phyloP scores from a whole-genome alignment of 441 rosid genomes.

The Aquilaria agallochum region DNA sequence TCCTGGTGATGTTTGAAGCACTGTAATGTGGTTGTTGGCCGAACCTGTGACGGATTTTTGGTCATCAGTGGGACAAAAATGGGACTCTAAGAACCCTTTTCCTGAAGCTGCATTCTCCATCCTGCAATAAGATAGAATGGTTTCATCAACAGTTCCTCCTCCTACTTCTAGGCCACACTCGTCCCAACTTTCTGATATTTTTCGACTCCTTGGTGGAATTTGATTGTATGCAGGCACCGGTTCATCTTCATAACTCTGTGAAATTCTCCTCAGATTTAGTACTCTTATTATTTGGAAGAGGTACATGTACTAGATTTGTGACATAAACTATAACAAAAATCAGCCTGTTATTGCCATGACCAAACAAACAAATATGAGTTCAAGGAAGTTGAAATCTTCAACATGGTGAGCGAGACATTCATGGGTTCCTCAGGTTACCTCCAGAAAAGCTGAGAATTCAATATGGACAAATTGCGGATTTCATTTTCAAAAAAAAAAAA shows the following conservation, averaged over 20 bases:
- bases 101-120: slow-evolving; percentile 49
- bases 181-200: slow-evolving; percentile 67
- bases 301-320: too few relatives aligned
- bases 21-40: slow-evolving; percentile 30
- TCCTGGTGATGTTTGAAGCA: slow-evolving; percentile 39
- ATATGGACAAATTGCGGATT: too few relatives aligned
- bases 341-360: too few relatives aligned
- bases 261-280: slow-evolving; percentile 9
- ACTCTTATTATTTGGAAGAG: too few relatives aligned
- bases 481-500: too few relatives aligned
- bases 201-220: slow-evolving; percentile 33
- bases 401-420: too few relatives aligned
- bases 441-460: too few relatives aligned
- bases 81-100: slow-evolving; percentile 46
- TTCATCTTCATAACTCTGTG: slow-evolving; percentile 86
- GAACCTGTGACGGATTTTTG: slow-evolving; percentile 46
- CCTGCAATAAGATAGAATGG: slow-evolving; percentile 46
- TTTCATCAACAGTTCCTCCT: slow-evolving; percentile 26
- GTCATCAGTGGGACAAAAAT: slow-evolving; percentile 46
- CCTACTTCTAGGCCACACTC: slow-evolving; percentile 46
- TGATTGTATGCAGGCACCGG: slow-evolving; percentile 41
- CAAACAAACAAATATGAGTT: too few relatives aligned
- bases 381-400: too few relatives aligned
- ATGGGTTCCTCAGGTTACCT: too few relatives aligned
- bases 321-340: too few relatives aligned